Base-by-base conservation (phyloP, 2,329 filamentous ascomycete species). In the Cytospora piceicola region DNA sequence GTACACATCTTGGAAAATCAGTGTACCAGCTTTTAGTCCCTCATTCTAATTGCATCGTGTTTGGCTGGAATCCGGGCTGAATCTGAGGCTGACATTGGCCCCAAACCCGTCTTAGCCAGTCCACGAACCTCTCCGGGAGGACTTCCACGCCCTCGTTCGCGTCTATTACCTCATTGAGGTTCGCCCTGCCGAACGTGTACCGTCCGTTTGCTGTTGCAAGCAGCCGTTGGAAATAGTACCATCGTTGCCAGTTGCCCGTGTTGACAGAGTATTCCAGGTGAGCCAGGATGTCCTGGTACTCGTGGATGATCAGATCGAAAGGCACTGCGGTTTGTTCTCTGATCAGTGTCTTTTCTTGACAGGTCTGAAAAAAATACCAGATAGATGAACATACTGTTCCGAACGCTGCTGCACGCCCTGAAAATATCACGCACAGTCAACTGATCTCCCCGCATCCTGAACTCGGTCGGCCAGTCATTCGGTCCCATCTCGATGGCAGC, bases 401-500 rank as follows among this genome's bases (percentile, higher is more conserved):
- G 79, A n/a, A 83, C 79, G 59, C 76, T 74, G 64, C 80, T 77
- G 70, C 82, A 83, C 49, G 79, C 73, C 55, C 78, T 73, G 12
- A 91, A 80, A 14, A 93, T 79, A 55, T 88, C 82, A 15, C 81
- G 80, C 2, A 91, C 81, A 0, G 82, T 84, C 74, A 90, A 78
- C 7, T 86, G 80, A 61, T 91, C 88, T n/a, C 90, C 89, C 58
- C 82, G 82, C 83, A 93, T 88, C 49, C 83, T 84, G 73, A 90
- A 87, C 73, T 93, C 90, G 7, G 77, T 75, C 3, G 89, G 89
- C 91, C 91, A 94, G 22, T 75, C 81, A 8, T 80, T 77, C 9
- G 81, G 79, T 0, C 82, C 83, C 51, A 92, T 76, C 55, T 91
- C 88, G 34, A 92, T 75, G 17, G 91, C 86, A n/a, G 87, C 85